phyloP scores from a whole-genome alignment of 140 eudicot species.

The Ambrosia hybrid region DNA sequence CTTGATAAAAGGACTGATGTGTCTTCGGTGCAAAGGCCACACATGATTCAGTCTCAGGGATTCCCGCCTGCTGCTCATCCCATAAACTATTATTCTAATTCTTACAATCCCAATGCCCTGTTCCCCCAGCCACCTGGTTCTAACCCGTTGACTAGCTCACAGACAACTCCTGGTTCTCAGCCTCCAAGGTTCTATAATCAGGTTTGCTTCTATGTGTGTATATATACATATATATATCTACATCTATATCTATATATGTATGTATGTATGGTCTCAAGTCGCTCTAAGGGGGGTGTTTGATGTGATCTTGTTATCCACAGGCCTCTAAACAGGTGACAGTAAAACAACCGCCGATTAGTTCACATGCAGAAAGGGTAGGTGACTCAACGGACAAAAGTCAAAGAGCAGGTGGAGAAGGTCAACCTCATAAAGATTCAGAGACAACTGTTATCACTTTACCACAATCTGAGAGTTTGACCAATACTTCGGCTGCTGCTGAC shows the following conservation, averaged over 20 bases:
- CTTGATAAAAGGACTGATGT: slow-evolving; percentile 52
- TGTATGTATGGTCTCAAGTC: background rate
- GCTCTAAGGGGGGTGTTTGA: slow-evolving; percentile 11
- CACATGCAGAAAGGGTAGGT: slow-evolving; percentile 25
- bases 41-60: slow-evolving; percentile 61
- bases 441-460: slow-evolving; percentile 26
- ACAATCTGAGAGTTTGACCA: slow-evolving; percentile 20
- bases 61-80: slow-evolving; percentile 40
- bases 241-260: background rate
- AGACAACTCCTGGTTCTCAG: slow-evolving; percentile 49
- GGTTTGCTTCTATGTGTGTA: slow-evolving; percentile 32
- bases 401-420: slow-evolving; percentile 36
- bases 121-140: slow-evolving; percentile 45
- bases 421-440: slow-evolving; percentile 34
- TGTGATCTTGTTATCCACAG: slow-evolving; percentile 27
- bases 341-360: slow-evolving; percentile 46
- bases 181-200: slow-evolving; percentile 57
- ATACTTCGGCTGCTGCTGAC: slow-evolving; percentile 20
- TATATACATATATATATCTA: no score
- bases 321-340: slow-evolving; percentile 48
- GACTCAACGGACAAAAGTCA: slow-evolving; percentile 37
- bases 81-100: slow-evolving; percentile 47
- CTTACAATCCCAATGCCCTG: slow-evolving; percentile 41
- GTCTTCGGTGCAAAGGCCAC: slow-evolving; percentile 47
- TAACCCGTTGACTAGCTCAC: slow-evolving; percentile 40